A percentile compares a stretch with the other conserved stretches of the same genome.
These are phyloP conservation scores for Cryptococcus wingfieldii DNA, from an alignment of 1,284 basidiomycete genomes.

Conservation along the genomic window DNA sequence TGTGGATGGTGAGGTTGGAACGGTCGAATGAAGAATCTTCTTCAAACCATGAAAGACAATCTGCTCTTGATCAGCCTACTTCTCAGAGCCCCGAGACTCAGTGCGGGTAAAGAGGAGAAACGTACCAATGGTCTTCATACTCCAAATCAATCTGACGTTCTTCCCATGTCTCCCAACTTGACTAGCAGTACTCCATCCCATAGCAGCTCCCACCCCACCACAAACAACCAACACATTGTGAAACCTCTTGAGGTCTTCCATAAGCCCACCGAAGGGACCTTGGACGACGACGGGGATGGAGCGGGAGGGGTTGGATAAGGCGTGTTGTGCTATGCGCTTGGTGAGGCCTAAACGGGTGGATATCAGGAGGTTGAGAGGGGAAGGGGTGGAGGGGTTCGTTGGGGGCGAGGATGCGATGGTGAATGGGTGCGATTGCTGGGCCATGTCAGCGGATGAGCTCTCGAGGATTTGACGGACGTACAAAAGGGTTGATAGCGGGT, in stretches of 20 bases:
- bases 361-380: constrained; percentile 2
- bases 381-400: not conserved
- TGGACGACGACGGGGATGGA: constrained; percentile 1
- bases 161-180: not conserved
- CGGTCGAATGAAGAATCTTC: not conserved
- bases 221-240: constrained; percentile 2
- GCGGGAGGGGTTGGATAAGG: not conserved
- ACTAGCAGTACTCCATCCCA: constrained; percentile 2
- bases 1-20: constrained; percentile 3
- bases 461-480: not conserved
- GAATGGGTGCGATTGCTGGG: not conserved
- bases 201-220: constrained; percentile 3
- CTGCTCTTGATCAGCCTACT: not conserved
- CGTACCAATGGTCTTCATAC: constrained; percentile 1
- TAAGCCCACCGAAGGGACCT: constrained; percentile 3
- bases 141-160: constrained; percentile 2
- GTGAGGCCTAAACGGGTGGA: constrained; percentile 2
- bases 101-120: not conserved
- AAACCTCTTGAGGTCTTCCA: constrained; percentile 1
- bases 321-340: not conserved
- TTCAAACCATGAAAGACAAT: constrained; percentile 1
- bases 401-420: constrained; percentile 1
- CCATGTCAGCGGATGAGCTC: not conserved
- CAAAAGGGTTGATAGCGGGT: constrained; percentile 3
- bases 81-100: no score